Percentiles rank a stretch among this genome's conserved stretches.
phyloP scores from a whole-genome alignment of 352 stramenopile species.

The Phytophthora sp. region DNA sequence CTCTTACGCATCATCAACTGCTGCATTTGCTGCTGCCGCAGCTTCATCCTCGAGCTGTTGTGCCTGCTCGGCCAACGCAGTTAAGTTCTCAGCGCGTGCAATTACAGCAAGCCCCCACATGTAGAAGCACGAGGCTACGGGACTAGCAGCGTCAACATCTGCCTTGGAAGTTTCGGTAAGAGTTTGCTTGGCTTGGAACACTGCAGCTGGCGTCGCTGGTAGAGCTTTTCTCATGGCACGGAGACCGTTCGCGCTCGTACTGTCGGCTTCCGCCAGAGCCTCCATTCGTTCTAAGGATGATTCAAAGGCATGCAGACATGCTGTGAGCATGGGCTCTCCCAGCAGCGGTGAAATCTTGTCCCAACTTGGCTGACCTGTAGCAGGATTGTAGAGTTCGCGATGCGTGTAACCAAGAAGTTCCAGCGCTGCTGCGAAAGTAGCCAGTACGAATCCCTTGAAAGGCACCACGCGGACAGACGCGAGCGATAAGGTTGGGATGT shows the following conservation, averaged over 20 bases:
- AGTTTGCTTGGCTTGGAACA: slow-evolving; percentile 48
- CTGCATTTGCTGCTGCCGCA: slow-evolving; percentile 18
- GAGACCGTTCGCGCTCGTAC: slow-evolving; percentile 24
- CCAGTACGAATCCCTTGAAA: slow-evolving; percentile 60
- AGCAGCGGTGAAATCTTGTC: slow-evolving; percentile 64
- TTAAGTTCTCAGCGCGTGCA: slow-evolving; percentile 60
- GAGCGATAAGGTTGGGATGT: slow-evolving; percentile 56
- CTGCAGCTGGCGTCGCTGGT: slow-evolving; percentile 16
- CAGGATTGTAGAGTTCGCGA: slow-evolving; percentile 49
- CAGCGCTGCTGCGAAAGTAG: slow-evolving; percentile 55
- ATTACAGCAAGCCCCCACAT: slow-evolving; percentile 61
- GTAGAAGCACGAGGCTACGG: slow-evolving; percentile 56
- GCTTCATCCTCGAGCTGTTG: slow-evolving; percentile 52
- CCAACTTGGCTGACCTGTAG: slow-evolving; percentile 67
- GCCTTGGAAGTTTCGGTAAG: slow-evolving; percentile 52
- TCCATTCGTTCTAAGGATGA: slow-evolving; percentile 17
- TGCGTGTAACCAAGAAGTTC: slow-evolving; percentile 56
- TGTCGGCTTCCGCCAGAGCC: slow-evolving; percentile 22
- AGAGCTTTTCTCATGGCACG: slow-evolving; percentile 25
- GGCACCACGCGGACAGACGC: slow-evolving; percentile 55
- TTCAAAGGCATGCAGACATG: slow-evolving; percentile 41
- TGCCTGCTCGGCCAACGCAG: slow-evolving; percentile 42
- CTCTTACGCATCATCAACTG: slow-evolving; percentile 23
- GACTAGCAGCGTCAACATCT: slow-evolving; percentile 57
- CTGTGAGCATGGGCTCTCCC: slow-evolving; percentile 40